These are phyloP conservation scores for Fusarium anguioides DNA, from an alignment of 2,329 filamentous ascomycete species.

Conservation along the genomic window DNA sequence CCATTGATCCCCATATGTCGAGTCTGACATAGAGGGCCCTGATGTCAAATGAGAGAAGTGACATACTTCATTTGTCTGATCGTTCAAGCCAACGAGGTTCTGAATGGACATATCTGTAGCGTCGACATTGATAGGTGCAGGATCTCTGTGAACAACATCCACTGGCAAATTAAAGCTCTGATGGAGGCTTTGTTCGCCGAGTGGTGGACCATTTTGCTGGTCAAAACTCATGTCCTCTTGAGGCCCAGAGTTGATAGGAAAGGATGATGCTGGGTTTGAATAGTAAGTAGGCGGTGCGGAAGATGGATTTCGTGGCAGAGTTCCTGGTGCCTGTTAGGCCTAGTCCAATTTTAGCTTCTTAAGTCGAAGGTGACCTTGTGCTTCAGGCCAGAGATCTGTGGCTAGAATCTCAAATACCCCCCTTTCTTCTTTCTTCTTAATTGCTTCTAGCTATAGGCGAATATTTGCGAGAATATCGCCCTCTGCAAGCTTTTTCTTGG, in stretches of 20 bases:
- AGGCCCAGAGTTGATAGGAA: rapidly evolving
- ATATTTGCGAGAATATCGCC: too few relatives aligned
- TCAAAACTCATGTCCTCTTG: not conserved
- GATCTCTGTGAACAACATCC: not conserved
- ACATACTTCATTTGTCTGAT: not conserved
- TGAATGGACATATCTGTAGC: rapidly evolving
- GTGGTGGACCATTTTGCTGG: not conserved
- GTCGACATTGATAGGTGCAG: not conserved
- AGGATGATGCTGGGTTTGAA: not conserved
- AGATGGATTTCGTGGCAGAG: not conserved
- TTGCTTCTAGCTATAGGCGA: conserved; percentile 24
- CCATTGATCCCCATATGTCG: rapidly evolving
- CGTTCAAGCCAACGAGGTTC: too few relatives aligned
- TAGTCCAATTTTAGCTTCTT: not conserved
- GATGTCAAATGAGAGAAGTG: not conserved
- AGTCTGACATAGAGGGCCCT: not conserved
- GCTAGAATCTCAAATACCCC: conserved; percentile 20
- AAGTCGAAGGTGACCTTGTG: not conserved
- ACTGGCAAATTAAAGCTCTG: rapidly evolving
- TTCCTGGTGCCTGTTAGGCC: rapidly evolving
- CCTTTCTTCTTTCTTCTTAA: conserved; percentile 11
- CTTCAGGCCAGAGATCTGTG: conserved; percentile 30
- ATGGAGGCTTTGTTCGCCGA: not conserved
- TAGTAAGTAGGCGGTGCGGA: not conserved
- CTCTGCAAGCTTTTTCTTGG: too few relatives aligned